Conservation (phyloP, 164 flowering plant species). For the Vitis cinerea region DNA sequence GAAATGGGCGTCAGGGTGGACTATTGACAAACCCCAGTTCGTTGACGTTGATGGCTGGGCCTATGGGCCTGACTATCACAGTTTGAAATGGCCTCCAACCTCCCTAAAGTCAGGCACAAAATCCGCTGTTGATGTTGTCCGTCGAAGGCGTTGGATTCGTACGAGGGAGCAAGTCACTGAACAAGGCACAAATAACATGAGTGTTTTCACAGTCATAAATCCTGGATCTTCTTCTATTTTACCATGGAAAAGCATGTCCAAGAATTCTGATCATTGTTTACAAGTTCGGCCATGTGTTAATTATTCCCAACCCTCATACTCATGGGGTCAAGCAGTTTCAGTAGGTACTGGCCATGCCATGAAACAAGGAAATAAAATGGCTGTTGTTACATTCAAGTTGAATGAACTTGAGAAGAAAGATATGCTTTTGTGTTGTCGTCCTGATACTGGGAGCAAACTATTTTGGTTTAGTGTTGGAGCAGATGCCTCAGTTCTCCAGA, state of each 20-base stretch:
- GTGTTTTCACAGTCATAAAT: conserved; percentile 31
- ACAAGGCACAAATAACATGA: conserved; percentile 9
- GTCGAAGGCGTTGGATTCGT: conserved; percentile 77
- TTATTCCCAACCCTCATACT: conserved; percentile 39
- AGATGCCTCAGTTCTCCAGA: conserved; percentile 90
- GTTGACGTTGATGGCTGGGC: conserved; percentile 85
- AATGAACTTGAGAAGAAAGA: conserved; percentile 92
- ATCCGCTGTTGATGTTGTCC: conserved; percentile 53
- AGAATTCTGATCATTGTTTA: conserved; percentile 59
- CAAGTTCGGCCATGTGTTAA: conserved; percentile 75
- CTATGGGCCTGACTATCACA: conserved; percentile 65
- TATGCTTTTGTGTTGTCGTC: conserved; percentile 57
- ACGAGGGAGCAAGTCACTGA: conserved; percentile 42
- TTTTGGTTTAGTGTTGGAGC: conserved; percentile 84
- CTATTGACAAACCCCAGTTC: conserved; percentile 51
- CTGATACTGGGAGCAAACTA: conserved; percentile 39
- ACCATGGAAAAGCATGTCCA: conserved; percentile 78
- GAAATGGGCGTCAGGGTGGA: conserved; percentile 73
- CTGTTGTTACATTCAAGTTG: conserved; percentile 50
- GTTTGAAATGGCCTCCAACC: conserved; percentile 65
- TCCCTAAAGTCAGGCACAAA: conserved; percentile 46
- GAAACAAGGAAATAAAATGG: conserved; percentile 38
- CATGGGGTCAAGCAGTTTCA: conserved; percentile 68
- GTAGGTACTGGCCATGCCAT: conserved; percentile 41
- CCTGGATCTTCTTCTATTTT: conserved; percentile 75